These are phyloP conservation scores for Moelleriella libera DNA, from an alignment of 2,329 filamentous ascomycete genomes.

Conservation along the genomic window DNA sequence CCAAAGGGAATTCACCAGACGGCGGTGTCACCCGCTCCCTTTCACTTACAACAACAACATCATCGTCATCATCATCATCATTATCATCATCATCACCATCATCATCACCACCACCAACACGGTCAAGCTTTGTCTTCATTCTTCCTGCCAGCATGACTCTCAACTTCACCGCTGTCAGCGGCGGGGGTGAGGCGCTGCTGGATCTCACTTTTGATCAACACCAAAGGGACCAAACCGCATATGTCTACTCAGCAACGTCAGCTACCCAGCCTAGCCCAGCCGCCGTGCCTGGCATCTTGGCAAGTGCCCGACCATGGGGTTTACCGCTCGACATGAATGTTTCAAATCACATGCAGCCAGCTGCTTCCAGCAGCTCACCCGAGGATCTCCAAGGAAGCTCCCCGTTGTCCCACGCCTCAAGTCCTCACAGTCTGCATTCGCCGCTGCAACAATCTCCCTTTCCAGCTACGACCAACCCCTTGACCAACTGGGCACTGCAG, in stretches of 20 bases:
- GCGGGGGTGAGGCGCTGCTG: slow-evolving; percentile 43
- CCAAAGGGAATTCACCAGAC: slow-evolving; percentile 21
- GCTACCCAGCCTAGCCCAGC: slow-evolving; percentile 16
- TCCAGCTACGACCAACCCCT: slow-evolving; percentile 32
- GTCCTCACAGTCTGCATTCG: slow-evolving; percentile 35
- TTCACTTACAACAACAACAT: slow-evolving; percentile 22
- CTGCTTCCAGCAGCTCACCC: slow-evolving; percentile 31
- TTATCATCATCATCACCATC: slow-evolving; percentile 4
- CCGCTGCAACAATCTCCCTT: slow-evolving; percentile 40
- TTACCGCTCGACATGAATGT: slow-evolving; percentile 39
- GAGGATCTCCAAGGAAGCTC: slow-evolving; percentile 34
- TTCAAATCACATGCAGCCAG: slow-evolving; percentile 25
- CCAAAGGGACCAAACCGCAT: slow-evolving; percentile 39
- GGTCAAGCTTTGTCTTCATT: no score
- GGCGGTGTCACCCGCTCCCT: slow-evolving; percentile 27
- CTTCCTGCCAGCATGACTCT: slow-evolving; percentile 33
- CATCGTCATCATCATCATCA: slow-evolving; percentile 15
- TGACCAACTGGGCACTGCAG: slow-evolving; percentile 49
- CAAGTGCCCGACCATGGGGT: slow-evolving; percentile 28
- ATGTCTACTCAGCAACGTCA: slow-evolving; percentile 10
- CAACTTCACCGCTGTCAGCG: slow-evolving; percentile 40
- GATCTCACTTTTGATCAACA: slow-evolving; percentile 47
- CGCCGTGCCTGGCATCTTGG: slow-evolving; percentile 19
- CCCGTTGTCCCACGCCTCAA: slow-evolving; percentile 35
- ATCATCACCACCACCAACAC: not conserved